A percentile compares a stretch with the other conserved stretches of the same genome.
phyloP scores from a whole-genome alignment of 2,329 filamentous ascomycete species.

The Sarocladiaceae sp. region DNA sequence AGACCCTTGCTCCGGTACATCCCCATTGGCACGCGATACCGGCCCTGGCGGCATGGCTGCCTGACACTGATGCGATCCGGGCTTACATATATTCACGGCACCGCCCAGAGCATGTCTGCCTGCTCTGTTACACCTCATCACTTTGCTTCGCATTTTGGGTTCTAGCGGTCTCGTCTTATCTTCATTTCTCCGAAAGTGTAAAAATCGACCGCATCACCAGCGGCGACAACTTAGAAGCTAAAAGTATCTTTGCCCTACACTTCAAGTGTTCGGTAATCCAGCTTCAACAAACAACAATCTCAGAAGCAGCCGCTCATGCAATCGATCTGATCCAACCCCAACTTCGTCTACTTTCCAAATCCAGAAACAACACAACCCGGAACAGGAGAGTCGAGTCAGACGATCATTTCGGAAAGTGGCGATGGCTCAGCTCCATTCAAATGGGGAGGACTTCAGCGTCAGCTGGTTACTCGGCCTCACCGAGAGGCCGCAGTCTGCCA shows the following conservation, averaged over 20 bases:
- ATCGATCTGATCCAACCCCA: too few species aligned
- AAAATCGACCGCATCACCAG: background rate
- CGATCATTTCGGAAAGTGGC: background rate
- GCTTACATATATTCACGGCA: slow-evolving; percentile 3
- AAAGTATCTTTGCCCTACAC: too few species aligned
- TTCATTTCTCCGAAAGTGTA: background rate
- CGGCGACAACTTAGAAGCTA: background rate
- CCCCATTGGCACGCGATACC: slow-evolving; percentile 1
- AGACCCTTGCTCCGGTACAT: background rate
- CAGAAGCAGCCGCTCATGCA: too few species aligned
- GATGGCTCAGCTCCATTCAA: slow-evolving; percentile 17
- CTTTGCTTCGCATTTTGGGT: background rate
- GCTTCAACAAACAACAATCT: too few species aligned
- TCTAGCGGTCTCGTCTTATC: background rate
- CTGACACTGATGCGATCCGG: background rate
- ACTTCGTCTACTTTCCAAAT: background rate
- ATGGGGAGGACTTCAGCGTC: slow-evolving; percentile 10
- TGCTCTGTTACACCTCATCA: background rate
- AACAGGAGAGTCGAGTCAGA: too few species aligned
- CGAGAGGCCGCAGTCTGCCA: background rate
- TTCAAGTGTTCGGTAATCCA: too few species aligned
- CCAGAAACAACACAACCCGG: background rate
- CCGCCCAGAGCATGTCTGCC: background rate
- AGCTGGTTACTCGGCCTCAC: slow-evolving; percentile 7
- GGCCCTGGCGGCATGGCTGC: slow-evolving; percentile 3